These are phyloP conservation scores for Antitrichia curtipendula DNA, from an alignment of 225 moss, liverwort and hornwort species.

Conservation along the genomic window DNA sequence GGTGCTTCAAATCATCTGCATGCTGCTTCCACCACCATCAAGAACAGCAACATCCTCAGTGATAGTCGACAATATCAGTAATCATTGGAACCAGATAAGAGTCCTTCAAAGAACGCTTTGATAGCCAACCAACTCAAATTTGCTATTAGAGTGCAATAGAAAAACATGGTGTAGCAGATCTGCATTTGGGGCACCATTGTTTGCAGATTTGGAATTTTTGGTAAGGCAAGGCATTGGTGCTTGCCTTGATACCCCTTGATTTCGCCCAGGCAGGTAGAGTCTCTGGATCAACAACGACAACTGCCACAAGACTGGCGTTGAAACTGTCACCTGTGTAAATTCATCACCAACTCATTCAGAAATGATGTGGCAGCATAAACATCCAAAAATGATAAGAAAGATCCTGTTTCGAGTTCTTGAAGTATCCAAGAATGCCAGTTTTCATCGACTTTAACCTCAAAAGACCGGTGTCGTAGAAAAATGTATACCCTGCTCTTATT, in stretches of 20 bases:
- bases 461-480: neutral
- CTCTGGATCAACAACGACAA: conserved; percentile 82
- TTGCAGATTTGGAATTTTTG: neutral
- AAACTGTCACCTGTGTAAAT: conserved; percentile 63
- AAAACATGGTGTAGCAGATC: neutral
- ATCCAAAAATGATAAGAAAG: neutral
- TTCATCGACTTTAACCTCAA: neutral
- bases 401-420: neutral
- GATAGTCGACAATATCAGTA: neutral
- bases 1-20: conserved; percentile 58
- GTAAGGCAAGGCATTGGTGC: neutral
- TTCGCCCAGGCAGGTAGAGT: conserved; percentile 75
- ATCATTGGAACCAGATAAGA: neutral
- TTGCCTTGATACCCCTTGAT: conserved; percentile 61
- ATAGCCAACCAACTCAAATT: neutral
- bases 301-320: conserved; percentile 75
- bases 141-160: neutral
- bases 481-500: neutral
- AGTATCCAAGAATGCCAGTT: neutral
- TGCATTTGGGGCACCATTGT: neutral
- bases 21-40: conserved; percentile 33
- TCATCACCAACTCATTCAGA: neutral
- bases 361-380: neutral
- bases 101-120: neutral
- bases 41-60: neutral